Evolutionary conservation across 208 protist genomes (phyloP), one percentile per base, ranked within the genome.

Genomic region (Wallacemonas sp.): DNA sequence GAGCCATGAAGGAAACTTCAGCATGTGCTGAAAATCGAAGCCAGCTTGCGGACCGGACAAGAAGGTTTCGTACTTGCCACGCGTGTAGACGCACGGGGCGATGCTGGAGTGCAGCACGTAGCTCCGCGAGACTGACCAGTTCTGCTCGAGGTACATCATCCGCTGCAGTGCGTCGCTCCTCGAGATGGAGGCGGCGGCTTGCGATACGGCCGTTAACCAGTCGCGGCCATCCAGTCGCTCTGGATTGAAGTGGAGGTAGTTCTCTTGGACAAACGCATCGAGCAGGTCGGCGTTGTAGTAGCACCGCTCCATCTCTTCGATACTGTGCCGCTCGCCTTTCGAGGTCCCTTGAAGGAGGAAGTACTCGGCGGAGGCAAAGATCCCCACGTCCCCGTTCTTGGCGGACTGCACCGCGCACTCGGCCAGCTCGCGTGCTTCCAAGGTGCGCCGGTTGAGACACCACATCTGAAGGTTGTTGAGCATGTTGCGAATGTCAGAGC

Each of bases 401-500:
- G 72, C 67, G 19, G 83, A 90, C 54, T 92, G 71, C 37, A 85
- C 68, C 5, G 81, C 79, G 68, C 81, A 89, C 62, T 65, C 82
- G 17, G 82, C 87, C 34, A 87, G 79, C 59, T 78, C 41, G 15
- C 81, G 76, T 62, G 89, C 89, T 59, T 87, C 78, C 17, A 95
- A 65, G 17, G 71, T 75, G 13, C 10, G 70, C 10, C 66, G 60
- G 8, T 86, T 73, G 15, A 89, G 45, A 42, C 80, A 94, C 87
- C 91, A 96, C 61, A 99, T 68, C 82, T 99, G 98, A 26, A 99
- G 61, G 52, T 95, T 88, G 76, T 98, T 98, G 19, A 99, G 80
- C 65, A 98, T 87, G 74, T 91, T 97, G 34, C 98, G 80, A 32
- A 99, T 98, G 75, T 99, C 98, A 29, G 92, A 95, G 30, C 97